Evolutionary conservation across 208 protist species (phyloP).

Genomic region (Leptomonas pyrrhocoris): DNA sequence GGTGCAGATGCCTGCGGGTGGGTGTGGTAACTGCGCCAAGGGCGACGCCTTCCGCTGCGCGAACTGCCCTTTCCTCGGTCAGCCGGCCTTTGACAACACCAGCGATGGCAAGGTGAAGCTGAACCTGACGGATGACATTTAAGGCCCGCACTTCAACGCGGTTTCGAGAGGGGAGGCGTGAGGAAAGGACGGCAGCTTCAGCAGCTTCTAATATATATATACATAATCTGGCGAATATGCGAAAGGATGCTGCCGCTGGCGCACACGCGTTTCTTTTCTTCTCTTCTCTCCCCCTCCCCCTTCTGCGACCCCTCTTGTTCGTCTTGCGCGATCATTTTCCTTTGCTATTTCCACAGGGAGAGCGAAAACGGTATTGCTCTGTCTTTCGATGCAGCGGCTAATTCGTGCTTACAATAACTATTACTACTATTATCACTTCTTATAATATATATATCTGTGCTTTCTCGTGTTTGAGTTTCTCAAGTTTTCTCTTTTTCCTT

Average conservation of each 20-base stretch:
- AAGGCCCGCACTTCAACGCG: slow-evolving; percentile 5
- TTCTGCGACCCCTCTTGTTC: no score
- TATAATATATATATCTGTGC: background rate
- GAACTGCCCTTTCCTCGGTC: slow-evolving; percentile 83
- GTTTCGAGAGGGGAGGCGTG: background rate
- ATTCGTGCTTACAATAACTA: slow-evolving; percentile 15
- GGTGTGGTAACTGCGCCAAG: slow-evolving; percentile 88
- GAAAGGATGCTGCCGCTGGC: no score
- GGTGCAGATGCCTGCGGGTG: slow-evolving; percentile 62
- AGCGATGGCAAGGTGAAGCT: slow-evolving; percentile 88
- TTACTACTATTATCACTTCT: background rate
- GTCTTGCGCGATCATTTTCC: no score
- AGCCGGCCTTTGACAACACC: slow-evolving; percentile 85
- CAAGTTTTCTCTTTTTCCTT: background rate
- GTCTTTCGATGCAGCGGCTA: slow-evolving; percentile 3
- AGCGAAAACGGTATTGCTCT: background rate
- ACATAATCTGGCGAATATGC: no score
- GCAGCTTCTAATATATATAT: no score
- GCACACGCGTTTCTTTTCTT: background rate
- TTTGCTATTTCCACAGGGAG: background rate
- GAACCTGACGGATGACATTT: slow-evolving; percentile 80
- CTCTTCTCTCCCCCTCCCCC: no score
- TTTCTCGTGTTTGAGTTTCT: background rate
- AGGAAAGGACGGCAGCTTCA: background rate
- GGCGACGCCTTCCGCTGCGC: slow-evolving; percentile 93